Evolutionary conservation across 306 rosid genomes (phyloP).

Genomic region (Quercus mongolica): DNA sequence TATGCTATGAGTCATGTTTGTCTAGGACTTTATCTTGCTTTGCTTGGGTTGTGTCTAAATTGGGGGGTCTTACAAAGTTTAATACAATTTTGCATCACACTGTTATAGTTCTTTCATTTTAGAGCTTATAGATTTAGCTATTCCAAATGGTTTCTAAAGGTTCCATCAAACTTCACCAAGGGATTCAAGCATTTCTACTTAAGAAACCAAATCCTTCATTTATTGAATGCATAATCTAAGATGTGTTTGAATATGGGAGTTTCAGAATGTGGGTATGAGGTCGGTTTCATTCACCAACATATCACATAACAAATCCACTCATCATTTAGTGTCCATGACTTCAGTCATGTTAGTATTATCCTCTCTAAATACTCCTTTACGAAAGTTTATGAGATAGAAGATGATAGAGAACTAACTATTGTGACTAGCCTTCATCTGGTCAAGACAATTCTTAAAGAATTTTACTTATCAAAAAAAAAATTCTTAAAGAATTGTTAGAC

Average conservation of each 20-base stretch:
- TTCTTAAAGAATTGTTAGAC: not conserved
- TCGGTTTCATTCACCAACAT: not conserved
- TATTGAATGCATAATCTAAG: not conserved
- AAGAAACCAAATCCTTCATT: not conserved
- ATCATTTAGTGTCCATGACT: not conserved
- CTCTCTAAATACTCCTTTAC: not conserved
- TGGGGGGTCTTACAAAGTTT: not conserved
- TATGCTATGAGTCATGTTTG: not conserved
- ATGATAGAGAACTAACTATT: no score
- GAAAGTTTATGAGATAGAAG: no score
- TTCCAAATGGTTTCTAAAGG: not conserved
- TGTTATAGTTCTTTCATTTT: not conserved
- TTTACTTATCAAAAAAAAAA: no score
- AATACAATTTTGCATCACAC: not conserved
- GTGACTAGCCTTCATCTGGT: not conserved
- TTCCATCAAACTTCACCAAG: not conserved
- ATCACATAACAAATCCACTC: not conserved
- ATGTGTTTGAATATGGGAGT: not conserved
- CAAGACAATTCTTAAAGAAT: not conserved
- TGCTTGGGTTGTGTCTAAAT: not conserved
- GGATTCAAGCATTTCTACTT: not conserved
- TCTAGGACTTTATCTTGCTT: not conserved
- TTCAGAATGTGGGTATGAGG: not conserved
- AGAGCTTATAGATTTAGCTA: not conserved
- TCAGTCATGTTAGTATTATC: not conserved